Base-by-base conservation (phyloP, 768 basidiomycete genomes). In the Boletus rufocinnamomeus region DNA sequence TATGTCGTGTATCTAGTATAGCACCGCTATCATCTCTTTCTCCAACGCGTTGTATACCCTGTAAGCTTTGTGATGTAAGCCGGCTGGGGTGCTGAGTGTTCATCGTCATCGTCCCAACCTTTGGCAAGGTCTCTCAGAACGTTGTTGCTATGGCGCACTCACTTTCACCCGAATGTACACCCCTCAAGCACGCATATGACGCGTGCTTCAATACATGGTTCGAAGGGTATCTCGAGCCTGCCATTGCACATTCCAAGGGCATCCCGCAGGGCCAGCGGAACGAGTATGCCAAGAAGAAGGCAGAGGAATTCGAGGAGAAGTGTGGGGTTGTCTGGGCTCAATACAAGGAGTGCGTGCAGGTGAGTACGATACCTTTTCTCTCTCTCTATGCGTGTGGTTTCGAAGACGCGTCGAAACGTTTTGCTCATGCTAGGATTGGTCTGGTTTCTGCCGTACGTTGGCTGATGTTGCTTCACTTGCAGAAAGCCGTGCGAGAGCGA, bases 171-270 rank as follows among this genome's bases (percentile, higher is more conserved):
- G 83, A 86, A 77, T 98, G 96, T 75, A 97, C 95, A 6, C 88
- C 91, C 0, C 80, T 96, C 57, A 98, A 98, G 73, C 84, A 85
- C 52, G 76, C 84, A 55, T 98, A 97, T 71, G 95, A 98, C 73
- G 79, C 90, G 0, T 98, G 95, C 79, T 98, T 98, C 78, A 97
- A 97, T 67, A 84, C 89, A 9, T 98, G 95, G 96, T 95, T 99
- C 65, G 95, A 97, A 73, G 93, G 92, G 13, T 99, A 98, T 72
- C 85, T 98, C 25, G 89, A 94, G 68, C 94, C 94, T 10, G 86
- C 85, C 11, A 78, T 88, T 19, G 67, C 75, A 28, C 70, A 75
- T 34, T 66, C 79, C 55, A 74, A 79, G 16, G 74, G 75, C 17
- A 64, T 75, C 27, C 64, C 77, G 17, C 66, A 73, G 14, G 76